Percentiles rank a stretch among this genome's conserved stretches.
Evolutionary conservation across 2,329 filamentous ascomycete species (phyloP).

Genomic region (Fusarium devonianum): DNA sequence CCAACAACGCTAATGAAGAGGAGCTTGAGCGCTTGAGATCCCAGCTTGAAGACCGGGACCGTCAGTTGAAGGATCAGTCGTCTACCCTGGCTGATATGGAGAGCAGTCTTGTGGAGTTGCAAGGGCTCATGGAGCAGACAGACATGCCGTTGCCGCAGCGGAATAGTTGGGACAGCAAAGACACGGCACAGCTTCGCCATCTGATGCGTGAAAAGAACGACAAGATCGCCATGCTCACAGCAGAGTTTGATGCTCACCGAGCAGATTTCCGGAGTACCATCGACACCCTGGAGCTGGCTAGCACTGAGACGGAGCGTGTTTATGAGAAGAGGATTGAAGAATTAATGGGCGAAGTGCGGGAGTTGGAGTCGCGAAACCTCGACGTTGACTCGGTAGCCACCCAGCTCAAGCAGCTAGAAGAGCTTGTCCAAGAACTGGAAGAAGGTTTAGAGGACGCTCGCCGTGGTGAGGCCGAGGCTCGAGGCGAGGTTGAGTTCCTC

Average conservation of each 20-base stretch:
- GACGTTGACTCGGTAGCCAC: conserved; percentile 91
- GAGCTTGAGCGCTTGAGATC: conserved; percentile 76
- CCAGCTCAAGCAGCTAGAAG: conserved; percentile 94
- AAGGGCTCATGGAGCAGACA: conserved; percentile 69
- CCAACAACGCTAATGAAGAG: conserved; percentile 66
- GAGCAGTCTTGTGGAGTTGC: conserved; percentile 79
- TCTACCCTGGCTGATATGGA: conserved; percentile 89
- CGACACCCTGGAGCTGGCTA: conserved; percentile 93
- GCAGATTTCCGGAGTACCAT: conserved; percentile 97
- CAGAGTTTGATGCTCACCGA: conserved; percentile 92
- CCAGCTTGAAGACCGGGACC: conserved; percentile 83
- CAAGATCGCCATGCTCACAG: conserved; percentile 89
- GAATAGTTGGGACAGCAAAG: conserved; percentile 69
- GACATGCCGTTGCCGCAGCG: conserved; percentile 52
- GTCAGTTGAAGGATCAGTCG: conserved; percentile 87
- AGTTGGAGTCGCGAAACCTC: conserved; percentile 81
- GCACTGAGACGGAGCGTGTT: conserved; percentile 92
- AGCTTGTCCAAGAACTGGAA: conserved; percentile 94
- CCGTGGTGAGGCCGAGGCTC: conserved; percentile 91
- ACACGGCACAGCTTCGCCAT: conserved; percentile 78
- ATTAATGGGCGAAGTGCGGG: conserved; percentile 81
- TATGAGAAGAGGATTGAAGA: conserved; percentile 94
- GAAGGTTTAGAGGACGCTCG: conserved; percentile 95
- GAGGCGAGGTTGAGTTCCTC: conserved; percentile 94
- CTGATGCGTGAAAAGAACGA: conserved; percentile 94